Evolutionary conservation across 2,329 filamentous ascomycete species (phyloP).

Genomic region (Stachybotrys chartarum): DNA sequence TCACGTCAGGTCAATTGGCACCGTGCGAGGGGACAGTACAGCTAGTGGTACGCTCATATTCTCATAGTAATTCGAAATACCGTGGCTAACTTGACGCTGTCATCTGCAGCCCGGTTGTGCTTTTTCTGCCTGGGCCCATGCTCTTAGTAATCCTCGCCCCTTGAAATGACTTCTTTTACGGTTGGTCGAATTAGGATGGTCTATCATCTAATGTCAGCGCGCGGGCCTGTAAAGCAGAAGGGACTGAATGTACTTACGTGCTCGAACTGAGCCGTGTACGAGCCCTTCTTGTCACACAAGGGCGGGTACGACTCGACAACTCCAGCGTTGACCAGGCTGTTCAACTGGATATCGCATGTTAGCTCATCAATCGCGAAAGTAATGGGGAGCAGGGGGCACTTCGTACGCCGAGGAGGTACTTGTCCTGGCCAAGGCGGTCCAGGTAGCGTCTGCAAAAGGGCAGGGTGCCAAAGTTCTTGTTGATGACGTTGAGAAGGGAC

Average conservation of each 20-base stretch:
- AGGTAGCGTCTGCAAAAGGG: conserved; percentile 88
- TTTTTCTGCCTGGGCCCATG: not conserved
- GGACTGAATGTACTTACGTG: conserved; percentile 58
- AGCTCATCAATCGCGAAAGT: conserved; percentile 13
- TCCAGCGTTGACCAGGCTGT: conserved; percentile 73
- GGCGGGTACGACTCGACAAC: conserved; percentile 90
- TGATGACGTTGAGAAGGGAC: conserved; percentile 79
- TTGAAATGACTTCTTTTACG: conserved; percentile 81
- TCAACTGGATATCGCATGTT: conserved; percentile 48
- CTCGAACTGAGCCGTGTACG: conserved; percentile 90
- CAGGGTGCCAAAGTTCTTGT: conserved; percentile 91
- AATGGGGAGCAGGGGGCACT: conserved; percentile 5
- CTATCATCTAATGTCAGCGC: conserved; percentile 27
- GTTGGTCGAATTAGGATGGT: conserved; percentile 71
- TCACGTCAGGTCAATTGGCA: not conserved
- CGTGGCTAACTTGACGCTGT: not conserved
- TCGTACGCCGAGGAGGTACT: conserved; percentile 80
- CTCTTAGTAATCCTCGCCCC: conserved; percentile 72
- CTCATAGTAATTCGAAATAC: not conserved
- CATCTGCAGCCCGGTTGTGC: not conserved
- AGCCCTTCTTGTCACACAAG: conserved; percentile 85
- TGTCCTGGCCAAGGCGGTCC: conserved; percentile 88
- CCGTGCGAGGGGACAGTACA: not conserved
- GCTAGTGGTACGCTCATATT: not conserved
- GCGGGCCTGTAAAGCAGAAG: not conserved